These are phyloP conservation scores for Diaporthe caulivora DNA, from an alignment of 2,329 filamentous ascomycete genomes.

Conservation along the genomic window DNA sequence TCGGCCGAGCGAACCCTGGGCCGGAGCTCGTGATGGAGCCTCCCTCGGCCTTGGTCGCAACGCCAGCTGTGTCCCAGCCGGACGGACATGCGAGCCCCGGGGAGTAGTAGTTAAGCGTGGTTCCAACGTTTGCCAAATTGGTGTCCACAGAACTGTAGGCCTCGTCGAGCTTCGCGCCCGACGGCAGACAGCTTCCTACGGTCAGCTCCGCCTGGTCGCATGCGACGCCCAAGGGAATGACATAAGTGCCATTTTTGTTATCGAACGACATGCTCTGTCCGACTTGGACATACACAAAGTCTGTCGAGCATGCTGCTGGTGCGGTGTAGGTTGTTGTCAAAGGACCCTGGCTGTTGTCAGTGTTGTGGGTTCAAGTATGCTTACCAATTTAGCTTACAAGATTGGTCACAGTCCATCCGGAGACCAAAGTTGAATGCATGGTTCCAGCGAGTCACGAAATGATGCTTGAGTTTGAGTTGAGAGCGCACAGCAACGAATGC, in stretches of 20 bases:
- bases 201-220: neutral
- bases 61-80: conserved; percentile 31
- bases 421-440: conserved; percentile 15
- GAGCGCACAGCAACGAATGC: neutral
- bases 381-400: neutral
- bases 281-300: neutral
- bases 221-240: neutral
- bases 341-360: conserved; percentile 29
- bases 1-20: neutral
- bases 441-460: neutral
- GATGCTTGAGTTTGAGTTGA: neutral
- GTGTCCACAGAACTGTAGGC: neutral
- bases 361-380: neutral
- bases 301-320: conserved; percentile 27
- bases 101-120: conserved; percentile 20
- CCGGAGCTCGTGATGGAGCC: conserved; percentile 32
- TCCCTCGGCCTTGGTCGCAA: conserved; percentile 28
- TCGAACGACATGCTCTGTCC: neutral
- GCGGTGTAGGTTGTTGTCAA: conserved; percentile 36
- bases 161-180: conserved; percentile 23
- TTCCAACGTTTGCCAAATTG: neutral
- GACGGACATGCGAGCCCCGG: conserved; percentile 27
- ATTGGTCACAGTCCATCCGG: conserved; percentile 14
- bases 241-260: neutral
- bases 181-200: conserved; percentile 28